These are phyloP conservation scores for Trifolium repens DNA, from an alignment of 306 rosid genomes.

Conservation along the genomic window DNA sequence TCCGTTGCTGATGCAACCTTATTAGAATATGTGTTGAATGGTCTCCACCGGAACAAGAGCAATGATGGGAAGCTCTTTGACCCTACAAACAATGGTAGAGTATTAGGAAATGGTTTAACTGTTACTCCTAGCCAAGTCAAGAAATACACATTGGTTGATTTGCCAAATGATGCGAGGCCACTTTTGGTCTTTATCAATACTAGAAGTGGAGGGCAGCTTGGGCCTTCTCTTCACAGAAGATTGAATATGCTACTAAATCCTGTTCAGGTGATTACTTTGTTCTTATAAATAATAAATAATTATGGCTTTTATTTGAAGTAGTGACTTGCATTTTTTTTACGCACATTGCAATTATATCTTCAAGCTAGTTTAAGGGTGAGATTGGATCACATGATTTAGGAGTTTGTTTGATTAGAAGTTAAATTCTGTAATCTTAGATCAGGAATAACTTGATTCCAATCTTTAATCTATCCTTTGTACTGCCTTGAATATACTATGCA, in stretches of 20 bases:
- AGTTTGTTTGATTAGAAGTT: constrained; percentile 29
- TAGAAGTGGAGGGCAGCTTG: constrained; percentile 77
- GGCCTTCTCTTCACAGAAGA: constrained; percentile 71
- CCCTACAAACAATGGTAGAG: constrained; percentile 42
- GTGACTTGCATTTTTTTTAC: constrained; percentile 30
- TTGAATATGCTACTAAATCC: constrained; percentile 78
- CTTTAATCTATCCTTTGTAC: constrained; percentile 29
- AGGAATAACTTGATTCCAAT: constrained; percentile 31
- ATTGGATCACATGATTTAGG: constrained; percentile 21
- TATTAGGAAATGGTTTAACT: constrained; percentile 40
- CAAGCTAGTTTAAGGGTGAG: constrained; percentile 25
- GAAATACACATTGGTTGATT: constrained; percentile 60
- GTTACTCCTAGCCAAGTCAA: constrained; percentile 44
- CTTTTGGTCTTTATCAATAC: constrained; percentile 77
- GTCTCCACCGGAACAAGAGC: constrained; percentile 51
- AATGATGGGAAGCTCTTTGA: constrained; percentile 47
- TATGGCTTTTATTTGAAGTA: constrained; percentile 16
- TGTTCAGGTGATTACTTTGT: constrained; percentile 60
- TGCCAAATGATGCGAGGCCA: constrained; percentile 72
- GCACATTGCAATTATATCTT: constrained; percentile 24
- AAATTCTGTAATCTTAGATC: constrained; percentile 36
- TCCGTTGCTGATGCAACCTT: constrained; percentile 50
- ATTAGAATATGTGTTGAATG: constrained; percentile 55
- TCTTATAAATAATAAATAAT: not conserved
- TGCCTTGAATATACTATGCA: constrained; percentile 7